Evolutionary conservation across 2,329 filamentous ascomycete species (phyloP).

Genomic region (Hypoxylon sp.): DNA sequence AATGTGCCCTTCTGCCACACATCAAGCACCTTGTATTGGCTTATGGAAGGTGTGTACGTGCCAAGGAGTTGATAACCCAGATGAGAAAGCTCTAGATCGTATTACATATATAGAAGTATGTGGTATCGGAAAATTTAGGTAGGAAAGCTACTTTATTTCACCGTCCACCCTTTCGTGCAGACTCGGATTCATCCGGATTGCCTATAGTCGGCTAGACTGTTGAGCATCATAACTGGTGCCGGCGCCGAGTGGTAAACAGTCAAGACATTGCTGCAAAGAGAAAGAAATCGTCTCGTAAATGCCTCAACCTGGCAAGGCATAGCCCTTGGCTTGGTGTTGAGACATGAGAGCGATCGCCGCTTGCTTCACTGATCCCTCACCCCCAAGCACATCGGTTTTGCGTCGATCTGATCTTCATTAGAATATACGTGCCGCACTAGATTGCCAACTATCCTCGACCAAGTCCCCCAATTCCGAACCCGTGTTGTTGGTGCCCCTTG

Average conservation of each 20-base stretch:
- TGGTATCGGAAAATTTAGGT: not conserved
- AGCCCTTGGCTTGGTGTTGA: not conserved
- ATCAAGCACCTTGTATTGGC: not conserved
- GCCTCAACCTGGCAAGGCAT: not conserved
- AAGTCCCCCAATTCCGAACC: constrained; percentile 1
- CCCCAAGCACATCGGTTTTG: not conserved
- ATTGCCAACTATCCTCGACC: constrained; percentile 11
- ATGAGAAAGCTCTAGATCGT: not conserved
- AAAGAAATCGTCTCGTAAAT: not conserved
- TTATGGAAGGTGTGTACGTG: not conserved
- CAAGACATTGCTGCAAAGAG: not conserved
- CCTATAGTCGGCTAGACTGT: not conserved
- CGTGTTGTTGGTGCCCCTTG: not conserved
- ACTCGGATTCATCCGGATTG: not conserved
- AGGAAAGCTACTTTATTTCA: not conserved
- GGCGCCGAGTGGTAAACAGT: not conserved
- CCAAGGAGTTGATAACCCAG: not conserved
- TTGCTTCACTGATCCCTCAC: not conserved
- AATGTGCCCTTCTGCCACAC: not conserved
- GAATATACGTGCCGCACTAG: constrained; percentile 7
- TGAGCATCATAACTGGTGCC: not conserved
- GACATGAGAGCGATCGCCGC: not conserved
- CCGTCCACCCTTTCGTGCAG: not conserved
- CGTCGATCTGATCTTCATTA: not conserved
- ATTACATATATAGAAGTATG: not conserved